Evolutionary conservation across 2,329 filamentous ascomycete genomes (phyloP).

Genomic region (Pseudogymnoascus sp.): DNA sequence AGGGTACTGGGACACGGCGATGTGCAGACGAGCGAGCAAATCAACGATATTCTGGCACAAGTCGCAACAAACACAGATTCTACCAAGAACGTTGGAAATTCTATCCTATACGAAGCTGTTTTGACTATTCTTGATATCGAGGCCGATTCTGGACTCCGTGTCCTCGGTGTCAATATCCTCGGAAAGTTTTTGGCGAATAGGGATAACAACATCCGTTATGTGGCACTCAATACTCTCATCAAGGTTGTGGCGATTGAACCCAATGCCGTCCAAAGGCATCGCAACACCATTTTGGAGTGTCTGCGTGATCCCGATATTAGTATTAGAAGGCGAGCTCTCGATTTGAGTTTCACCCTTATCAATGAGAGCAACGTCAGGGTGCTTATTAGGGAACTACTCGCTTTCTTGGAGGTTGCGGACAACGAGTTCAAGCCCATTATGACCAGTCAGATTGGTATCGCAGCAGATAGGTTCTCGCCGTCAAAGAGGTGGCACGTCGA

Average conservation of each 20-base stretch:
- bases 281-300: constrained; percentile 96
- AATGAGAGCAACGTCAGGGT: constrained; percentile 95
- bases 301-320: constrained; percentile 95
- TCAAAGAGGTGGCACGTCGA: constrained; percentile 99
- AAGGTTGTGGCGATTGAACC: constrained; percentile 98
- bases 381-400: constrained; percentile 83
- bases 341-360: constrained; percentile 95
- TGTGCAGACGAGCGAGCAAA: constrained; percentile 82
- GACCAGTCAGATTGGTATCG: constrained; percentile 96
- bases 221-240: constrained; percentile 92
- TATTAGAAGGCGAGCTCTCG: constrained; percentile 88
- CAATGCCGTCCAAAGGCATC: constrained; percentile 91
- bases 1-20: constrained; percentile 83
- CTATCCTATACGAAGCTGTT: constrained; percentile 94
- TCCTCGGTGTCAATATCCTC: constrained; percentile 94
- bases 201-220: constrained; percentile 98
- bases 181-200: constrained; percentile 98
- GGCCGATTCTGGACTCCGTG: constrained; percentile 87
- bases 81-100: constrained; percentile 97
- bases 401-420: constrained; percentile 93
- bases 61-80: constrained; percentile 98
- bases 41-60: constrained; percentile 96
- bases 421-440: constrained; percentile 98
- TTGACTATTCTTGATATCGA: constrained; percentile 97
- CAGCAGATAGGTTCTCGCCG: constrained; percentile 89